A percentile compares a stretch with the other conserved stretches of the same genome.
These are phyloP conservation scores for Cercospora sojina DNA, from an alignment of 2,329 filamentous ascomycete species.

Conservation along the genomic window DNA sequence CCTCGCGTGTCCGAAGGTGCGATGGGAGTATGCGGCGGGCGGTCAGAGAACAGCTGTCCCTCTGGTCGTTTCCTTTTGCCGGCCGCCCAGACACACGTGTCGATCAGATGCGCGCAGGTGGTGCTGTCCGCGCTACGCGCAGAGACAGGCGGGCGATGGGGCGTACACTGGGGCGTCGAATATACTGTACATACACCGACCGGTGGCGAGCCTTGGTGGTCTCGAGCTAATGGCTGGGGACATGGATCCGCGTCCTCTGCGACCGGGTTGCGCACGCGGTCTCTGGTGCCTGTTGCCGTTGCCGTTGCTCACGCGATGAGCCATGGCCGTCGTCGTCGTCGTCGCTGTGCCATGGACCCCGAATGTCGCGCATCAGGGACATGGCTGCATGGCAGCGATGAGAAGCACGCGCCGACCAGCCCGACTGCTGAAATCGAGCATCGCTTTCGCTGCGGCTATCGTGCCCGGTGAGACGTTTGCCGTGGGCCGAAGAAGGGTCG, in stretches of 20 bases:
- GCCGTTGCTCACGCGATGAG: not conserved
- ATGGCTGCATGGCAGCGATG: not conserved
- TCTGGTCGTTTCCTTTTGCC: not conserved
- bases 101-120: not conserved
- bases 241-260: slow-evolving; percentile 1
- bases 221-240: slow-evolving; percentile 2
- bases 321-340: not conserved
- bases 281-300: not conserved
- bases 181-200: not conserved
- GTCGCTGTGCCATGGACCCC: not conserved
- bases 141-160: not conserved
- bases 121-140: not conserved
- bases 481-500: not conserved
- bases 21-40: not conserved
- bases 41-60: not conserved
- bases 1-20: not conserved
- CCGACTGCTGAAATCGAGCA: not conserved
- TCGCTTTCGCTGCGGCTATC: not conserved
- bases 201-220: slow-evolving; percentile 8
- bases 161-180: not conserved
- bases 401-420: not conserved
- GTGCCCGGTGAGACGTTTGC: not conserved
- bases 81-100: not conserved
- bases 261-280: not conserved
- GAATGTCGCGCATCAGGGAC: not conserved